Evolutionary conservation across 1,139 yeast species (phyloP).

Genomic region (Saccharomyces hybrid): DNA sequence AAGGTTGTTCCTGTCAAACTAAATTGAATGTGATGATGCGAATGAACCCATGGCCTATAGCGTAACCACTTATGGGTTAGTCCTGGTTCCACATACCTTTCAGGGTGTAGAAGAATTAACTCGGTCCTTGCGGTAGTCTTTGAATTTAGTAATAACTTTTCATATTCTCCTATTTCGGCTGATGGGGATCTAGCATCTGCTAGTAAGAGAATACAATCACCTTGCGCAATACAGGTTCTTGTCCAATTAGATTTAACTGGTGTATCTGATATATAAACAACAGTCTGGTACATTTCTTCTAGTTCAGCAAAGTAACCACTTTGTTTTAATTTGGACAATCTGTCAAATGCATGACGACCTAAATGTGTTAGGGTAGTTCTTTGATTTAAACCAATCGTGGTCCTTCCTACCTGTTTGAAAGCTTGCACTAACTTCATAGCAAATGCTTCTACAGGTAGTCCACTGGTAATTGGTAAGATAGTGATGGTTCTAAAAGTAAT

Average conservation of each 20-base stretch:
- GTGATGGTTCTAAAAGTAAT: constrained; percentile 67
- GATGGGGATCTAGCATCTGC: constrained; percentile 62
- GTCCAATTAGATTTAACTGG: constrained; percentile 85
- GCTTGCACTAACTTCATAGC: constrained; percentile 67
- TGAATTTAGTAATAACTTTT: constrained; percentile 61
- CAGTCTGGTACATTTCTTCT: constrained; percentile 82
- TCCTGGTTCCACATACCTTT: constrained; percentile 75
- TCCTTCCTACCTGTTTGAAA: constrained; percentile 61
- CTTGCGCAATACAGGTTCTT: constrained; percentile 84
- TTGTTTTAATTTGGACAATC: constrained; percentile 72
- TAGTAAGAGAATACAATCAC: constrained; percentile 72
- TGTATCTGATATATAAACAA: constrained; percentile 84
- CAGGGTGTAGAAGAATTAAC: constrained; percentile 75
- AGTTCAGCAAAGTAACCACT: constrained; percentile 86
- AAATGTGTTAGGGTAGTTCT: constrained; percentile 71
- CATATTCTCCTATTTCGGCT: constrained; percentile 78
- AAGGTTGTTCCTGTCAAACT: constrained; percentile 3
- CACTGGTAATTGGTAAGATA: constrained; percentile 68
- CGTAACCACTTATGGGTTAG: constrained; percentile 80
- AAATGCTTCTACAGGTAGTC: constrained; percentile 79
- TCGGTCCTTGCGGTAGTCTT: constrained; percentile 88
- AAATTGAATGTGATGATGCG: constrained; percentile 81
- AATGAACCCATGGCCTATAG: constrained; percentile 80
- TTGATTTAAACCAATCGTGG: constrained; percentile 73
- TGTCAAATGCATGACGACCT: constrained; percentile 92